These are phyloP conservation scores for Rachicladosporium sp. DNA, from an alignment of 2,329 filamentous ascomycete genomes.

Conservation along the genomic window DNA sequence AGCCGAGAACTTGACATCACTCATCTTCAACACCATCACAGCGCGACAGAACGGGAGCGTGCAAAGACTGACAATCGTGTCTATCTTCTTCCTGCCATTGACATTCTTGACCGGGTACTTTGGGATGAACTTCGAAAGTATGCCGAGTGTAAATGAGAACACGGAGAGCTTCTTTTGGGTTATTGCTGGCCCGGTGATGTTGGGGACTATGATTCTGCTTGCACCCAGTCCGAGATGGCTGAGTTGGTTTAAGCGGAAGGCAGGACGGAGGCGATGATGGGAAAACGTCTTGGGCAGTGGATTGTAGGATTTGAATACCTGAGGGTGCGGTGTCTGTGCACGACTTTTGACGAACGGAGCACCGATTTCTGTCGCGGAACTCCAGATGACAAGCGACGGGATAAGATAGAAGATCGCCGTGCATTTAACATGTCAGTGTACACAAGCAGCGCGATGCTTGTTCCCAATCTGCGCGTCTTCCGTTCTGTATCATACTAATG, in stretches of 20 bases:
- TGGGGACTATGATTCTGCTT: constrained; percentile 65
- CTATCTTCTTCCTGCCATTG: constrained; percentile 77
- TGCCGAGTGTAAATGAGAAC: constrained; percentile 17
- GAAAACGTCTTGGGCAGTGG: too few relatives aligned
- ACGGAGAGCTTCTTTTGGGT: constrained; percentile 50
- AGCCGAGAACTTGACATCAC: constrained; percentile 63
- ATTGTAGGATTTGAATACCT: too few relatives aligned
- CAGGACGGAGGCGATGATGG: too few relatives aligned
- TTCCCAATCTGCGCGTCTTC: too few relatives aligned
- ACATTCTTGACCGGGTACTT: constrained; percentile 67
- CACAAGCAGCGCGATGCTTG: too few relatives aligned
- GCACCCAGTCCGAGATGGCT: constrained; percentile 3
- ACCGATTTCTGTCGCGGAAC: too few relatives aligned
- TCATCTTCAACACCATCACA: constrained; percentile 90
- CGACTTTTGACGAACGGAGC: too few relatives aligned
- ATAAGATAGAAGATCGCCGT: too few relatives aligned
- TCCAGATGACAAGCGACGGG: too few relatives aligned
- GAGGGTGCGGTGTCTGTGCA: too few relatives aligned
- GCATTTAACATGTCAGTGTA: too few relatives aligned
- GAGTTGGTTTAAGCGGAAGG: not conserved
- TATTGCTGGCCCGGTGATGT: constrained; percentile 61
- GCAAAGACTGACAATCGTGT: constrained; percentile 76
- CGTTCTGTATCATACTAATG: too few relatives aligned
- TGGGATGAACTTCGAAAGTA: constrained; percentile 49
- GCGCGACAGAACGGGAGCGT: constrained; percentile 84